These are phyloP conservation scores for Neophaeococcomyces aloes DNA, from an alignment of 2,329 filamentous ascomycete genomes.

Conservation along the genomic window DNA sequence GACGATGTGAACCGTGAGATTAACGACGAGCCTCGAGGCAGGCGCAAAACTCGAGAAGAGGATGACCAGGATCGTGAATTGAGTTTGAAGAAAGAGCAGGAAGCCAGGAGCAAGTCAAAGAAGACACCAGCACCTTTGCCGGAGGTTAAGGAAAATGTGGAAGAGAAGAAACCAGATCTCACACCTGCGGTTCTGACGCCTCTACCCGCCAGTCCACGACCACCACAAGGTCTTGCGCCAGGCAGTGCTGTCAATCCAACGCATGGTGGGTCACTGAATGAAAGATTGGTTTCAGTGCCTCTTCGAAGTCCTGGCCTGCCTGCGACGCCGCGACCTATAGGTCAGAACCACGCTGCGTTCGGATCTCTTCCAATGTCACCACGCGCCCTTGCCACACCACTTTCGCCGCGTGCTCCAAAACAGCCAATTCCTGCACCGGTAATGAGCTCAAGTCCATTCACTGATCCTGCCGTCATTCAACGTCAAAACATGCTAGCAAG, in stretches of 20 bases:
- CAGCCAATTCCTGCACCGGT: conserved; percentile 63
- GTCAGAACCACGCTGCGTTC: conserved; percentile 43
- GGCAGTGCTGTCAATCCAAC: conserved; percentile 14
- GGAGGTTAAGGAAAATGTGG: neutral
- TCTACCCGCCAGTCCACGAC: conserved; percentile 5
- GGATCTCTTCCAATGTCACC: conserved; percentile 60
- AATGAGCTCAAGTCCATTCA: conserved; percentile 44
- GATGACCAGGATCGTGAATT: conserved; percentile 71
- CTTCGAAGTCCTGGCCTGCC: conserved; percentile 55
- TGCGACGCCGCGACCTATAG: conserved; percentile 50
- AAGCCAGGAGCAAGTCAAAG: conserved; percentile 61
- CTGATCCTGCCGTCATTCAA: conserved; percentile 14
- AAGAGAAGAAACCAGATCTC: conserved; percentile 29
- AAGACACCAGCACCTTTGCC: conserved; percentile 46
- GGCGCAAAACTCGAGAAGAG: conserved; percentile 75
- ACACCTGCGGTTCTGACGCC: neutral
- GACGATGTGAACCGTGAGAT: conserved; percentile 11
- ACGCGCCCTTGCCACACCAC: conserved; percentile 42
- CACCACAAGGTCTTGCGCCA: conserved; percentile 1
- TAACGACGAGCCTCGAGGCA: conserved; percentile 44
- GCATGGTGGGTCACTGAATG: conserved; percentile 20
- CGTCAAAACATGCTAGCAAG: conserved; percentile 27
- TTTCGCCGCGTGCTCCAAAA: conserved; percentile 63
- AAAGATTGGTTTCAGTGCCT: conserved; percentile 29
- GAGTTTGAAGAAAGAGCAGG: conserved; percentile 54